These are phyloP conservation scores for Colletotrichum tropicale DNA, from an alignment of 2,329 filamentous ascomycete species.

Conservation along the genomic window DNA sequence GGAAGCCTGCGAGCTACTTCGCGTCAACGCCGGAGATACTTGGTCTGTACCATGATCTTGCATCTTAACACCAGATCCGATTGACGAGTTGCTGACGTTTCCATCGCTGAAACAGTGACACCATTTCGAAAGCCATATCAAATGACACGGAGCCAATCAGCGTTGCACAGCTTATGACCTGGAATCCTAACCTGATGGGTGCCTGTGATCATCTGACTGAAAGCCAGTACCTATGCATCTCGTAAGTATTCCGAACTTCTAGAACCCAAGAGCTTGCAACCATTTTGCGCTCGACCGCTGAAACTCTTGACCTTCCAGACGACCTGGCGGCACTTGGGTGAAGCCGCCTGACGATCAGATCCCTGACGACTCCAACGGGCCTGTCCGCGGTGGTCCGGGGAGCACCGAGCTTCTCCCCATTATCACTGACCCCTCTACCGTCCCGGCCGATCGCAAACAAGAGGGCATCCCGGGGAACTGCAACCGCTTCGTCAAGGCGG, in stretches of 20 bases:
- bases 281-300: neutral
- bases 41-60: neutral
- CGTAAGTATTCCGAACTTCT: neutral
- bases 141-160: neutral
- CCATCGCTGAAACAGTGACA: neutral
- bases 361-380: conserved; percentile 4
- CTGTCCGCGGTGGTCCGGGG: conserved; percentile 12
- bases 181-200: conserved; percentile 12
- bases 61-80: neutral
- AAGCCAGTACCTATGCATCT: conserved; percentile 6
- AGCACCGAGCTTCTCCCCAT: conserved; percentile 9
- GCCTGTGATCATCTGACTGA: conserved; percentile 2
- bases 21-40: neutral
- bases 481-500: neutral
- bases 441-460: neutral
- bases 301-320: neutral
- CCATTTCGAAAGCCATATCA: neutral
- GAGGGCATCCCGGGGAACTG: conserved; percentile 5
- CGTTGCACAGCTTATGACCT: neutral
- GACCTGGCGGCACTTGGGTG: neutral
- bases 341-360: neutral
- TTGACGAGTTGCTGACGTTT: neutral
- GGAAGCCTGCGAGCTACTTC: neutral
- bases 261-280: neutral
- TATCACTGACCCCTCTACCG: neutral